A percentile compares a stretch with the other conserved stretches of the same genome.
Conservation (phyloP, 257 asterid genomes). For the Jacaranda copaia region DNA sequence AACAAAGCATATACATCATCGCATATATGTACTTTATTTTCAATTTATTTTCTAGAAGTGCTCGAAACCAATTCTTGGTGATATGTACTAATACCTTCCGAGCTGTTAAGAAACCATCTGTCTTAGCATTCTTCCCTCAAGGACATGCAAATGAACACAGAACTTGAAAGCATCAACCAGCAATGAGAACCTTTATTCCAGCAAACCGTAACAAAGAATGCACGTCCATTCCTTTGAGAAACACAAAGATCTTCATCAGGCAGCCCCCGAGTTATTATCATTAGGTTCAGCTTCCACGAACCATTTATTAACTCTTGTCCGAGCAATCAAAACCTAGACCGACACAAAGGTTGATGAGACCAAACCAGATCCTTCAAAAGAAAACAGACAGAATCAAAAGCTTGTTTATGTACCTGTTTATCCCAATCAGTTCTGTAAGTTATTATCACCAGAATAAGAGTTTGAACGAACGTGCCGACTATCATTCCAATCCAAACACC, state of each 20-base stretch:
- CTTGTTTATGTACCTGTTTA: slow-evolving; percentile 47
- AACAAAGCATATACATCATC: too few relatives aligned
- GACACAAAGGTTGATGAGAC: neutral
- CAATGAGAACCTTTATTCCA: too few relatives aligned
- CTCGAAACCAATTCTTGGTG: too few relatives aligned
- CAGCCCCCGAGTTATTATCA: slow-evolving; percentile 30
- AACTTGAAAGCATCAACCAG: too few relatives aligned
- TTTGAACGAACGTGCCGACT: slow-evolving; percentile 60
- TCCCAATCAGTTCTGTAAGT: slow-evolving; percentile 71
- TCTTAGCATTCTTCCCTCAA: too few relatives aligned
- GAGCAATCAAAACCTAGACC: slow-evolving; percentile 49
- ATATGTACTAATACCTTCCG: too few relatives aligned
- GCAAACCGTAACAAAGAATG: too few relatives aligned
- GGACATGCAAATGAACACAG: too few relatives aligned
- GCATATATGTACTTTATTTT: too few relatives aligned
- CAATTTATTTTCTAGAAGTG: too few relatives aligned
- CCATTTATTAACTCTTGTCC: slow-evolving; percentile 49
- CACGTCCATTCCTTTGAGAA: too few relatives aligned
- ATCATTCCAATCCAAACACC: slow-evolving; percentile 85
- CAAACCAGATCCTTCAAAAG: neutral
- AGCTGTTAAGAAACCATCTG: too few relatives aligned
- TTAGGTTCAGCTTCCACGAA: slow-evolving; percentile 42
- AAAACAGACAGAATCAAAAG: neutral
- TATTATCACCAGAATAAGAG: slow-evolving; percentile 49
- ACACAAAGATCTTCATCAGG: neutral